Evolutionary conservation across 2,329 filamentous ascomycete genomes (phyloP), one percentile per base, ranked within the genome.

Genomic region (Fusarium sp.): DNA sequence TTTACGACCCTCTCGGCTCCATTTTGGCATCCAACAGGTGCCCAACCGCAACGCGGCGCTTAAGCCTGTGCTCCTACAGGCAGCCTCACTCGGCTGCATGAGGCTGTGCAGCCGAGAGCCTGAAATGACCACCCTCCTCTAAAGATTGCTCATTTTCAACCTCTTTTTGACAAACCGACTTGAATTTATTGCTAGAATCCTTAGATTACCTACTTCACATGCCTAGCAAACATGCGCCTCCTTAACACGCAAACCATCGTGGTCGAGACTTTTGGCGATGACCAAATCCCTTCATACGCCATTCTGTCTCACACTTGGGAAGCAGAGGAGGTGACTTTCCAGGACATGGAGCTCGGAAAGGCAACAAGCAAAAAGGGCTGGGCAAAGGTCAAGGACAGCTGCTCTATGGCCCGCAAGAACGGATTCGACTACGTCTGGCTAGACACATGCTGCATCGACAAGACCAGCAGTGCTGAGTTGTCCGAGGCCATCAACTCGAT

Each of bases 361-460:
- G 56, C 35, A 9, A 25, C 20, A 65, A 23, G 25, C 23, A 74
- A 77, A 20, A 67, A 23, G 4, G 80, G 78, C 1, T 80, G 67
- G n/a, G 61, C 30, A 6, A 82, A 82, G 63, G 69, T 81, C 30
- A 32, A 68, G 7, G 57, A 71, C 2, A 70, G 73, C 5, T 78
- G 75, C 54, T 37, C 54, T 1, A 64, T 75, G 16, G 76, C 79
- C 1, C 58, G 39, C 5, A 48, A 25, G 20, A 48, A 48, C 7
- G 43, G 43, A 25, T 48, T 50, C 25, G 32, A 35, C 41, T 25
- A 45, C 7, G 41, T 45, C 41, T 45, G 41, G 41, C 41, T 45
- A 2, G 41, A 45, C 13, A 45, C 43, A 1, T 45, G 43, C 23
- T 45, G 43, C 20, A 45, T 45, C 43, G 43, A 45, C 20, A 45